Conservation (phyloP, 148 eudicot genomes). For the Suaeda aralocaspica region DNA sequence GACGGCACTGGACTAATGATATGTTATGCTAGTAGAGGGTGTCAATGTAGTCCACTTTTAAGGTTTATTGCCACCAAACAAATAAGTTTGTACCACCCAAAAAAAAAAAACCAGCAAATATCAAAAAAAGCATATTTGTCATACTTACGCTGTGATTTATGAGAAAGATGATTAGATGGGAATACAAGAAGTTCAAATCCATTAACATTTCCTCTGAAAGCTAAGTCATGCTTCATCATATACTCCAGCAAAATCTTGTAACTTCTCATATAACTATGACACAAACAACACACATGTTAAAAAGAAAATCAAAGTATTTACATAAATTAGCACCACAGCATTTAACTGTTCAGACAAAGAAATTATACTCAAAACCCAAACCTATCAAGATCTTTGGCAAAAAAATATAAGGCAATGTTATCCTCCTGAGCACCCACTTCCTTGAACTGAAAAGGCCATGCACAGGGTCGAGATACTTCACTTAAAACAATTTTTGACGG, state of each 20-base stretch:
- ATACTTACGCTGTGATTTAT: slow-evolving; percentile 74
- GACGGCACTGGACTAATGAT: not conserved
- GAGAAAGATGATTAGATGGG: slow-evolving; percentile 81
- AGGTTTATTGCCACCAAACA: not conserved
- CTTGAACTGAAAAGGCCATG: slow-evolving; percentile 89
- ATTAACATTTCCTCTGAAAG: slow-evolving; percentile 65
- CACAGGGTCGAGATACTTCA: slow-evolving; percentile 69
- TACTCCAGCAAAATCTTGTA: slow-evolving; percentile 69
- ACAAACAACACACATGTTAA: slow-evolving; percentile 20
- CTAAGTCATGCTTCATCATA: slow-evolving; percentile 79
- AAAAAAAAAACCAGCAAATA: no score
- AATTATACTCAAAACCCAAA: slow-evolving; percentile 16
- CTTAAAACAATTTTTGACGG: slow-evolving; percentile 49
- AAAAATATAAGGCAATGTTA: slow-evolving; percentile 78
- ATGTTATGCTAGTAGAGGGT: not conserved
- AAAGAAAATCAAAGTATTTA: not conserved
- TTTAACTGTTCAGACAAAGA: slow-evolving; percentile 4
- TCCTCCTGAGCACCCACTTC: slow-evolving; percentile 65
- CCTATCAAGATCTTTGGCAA: slow-evolving; percentile 89
- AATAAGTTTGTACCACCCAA: not conserved
- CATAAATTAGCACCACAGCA: not conserved
- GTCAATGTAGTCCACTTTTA: not conserved
- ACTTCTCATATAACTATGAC: slow-evolving; percentile 66
- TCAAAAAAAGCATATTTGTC: no score
- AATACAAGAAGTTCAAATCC: slow-evolving; percentile 85